Evolutionary conservation across 306 rosid species (phyloP).

Genomic region (Boehmeria nivea): DNA sequence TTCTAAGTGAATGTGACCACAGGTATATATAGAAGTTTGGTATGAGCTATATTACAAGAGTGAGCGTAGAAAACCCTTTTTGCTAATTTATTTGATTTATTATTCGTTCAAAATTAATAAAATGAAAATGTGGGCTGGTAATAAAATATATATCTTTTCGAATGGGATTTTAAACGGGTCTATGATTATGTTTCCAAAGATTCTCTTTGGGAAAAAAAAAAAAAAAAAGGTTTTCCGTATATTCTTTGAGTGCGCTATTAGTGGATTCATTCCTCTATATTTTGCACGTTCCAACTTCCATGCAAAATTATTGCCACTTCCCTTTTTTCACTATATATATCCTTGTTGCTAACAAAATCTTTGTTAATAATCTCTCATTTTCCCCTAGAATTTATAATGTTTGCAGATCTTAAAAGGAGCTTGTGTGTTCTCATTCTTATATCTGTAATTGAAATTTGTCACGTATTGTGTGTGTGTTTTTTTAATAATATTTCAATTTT

Average conservation of each 20-base stretch:
- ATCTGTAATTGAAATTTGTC: too few species aligned
- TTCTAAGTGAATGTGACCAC: constrained; percentile 7
- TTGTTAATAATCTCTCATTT: too few species aligned
- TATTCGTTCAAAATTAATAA: not conserved
- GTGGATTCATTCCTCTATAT: constrained; percentile 9
- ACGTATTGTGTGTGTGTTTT: too few species aligned
- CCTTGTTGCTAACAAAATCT: too few species aligned
- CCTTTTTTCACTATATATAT: too few species aligned
- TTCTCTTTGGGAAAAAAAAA: constrained; percentile 19
- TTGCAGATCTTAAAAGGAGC: too few species aligned
- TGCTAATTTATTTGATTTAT: not conserved
- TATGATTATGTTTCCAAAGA: constrained; percentile 39
- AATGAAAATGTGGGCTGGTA: not conserved
- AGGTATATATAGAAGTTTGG: constrained; percentile 44
- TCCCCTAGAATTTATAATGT: too few species aligned
- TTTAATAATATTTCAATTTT: too few species aligned
- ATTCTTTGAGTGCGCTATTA: constrained; percentile 10
- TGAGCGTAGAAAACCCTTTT: not conserved
- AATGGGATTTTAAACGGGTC: constrained; percentile 14
- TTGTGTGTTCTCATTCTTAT: too few species aligned
- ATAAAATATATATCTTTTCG: not conserved
- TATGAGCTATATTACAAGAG: not conserved
- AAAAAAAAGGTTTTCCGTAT: constrained; percentile 13
- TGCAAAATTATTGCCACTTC: constrained; percentile 21
- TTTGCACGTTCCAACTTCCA: constrained; percentile 51